phyloP scores from a whole-genome alignment of 2,329 filamentous ascomycete species.

The Penicillium digitatum region DNA sequence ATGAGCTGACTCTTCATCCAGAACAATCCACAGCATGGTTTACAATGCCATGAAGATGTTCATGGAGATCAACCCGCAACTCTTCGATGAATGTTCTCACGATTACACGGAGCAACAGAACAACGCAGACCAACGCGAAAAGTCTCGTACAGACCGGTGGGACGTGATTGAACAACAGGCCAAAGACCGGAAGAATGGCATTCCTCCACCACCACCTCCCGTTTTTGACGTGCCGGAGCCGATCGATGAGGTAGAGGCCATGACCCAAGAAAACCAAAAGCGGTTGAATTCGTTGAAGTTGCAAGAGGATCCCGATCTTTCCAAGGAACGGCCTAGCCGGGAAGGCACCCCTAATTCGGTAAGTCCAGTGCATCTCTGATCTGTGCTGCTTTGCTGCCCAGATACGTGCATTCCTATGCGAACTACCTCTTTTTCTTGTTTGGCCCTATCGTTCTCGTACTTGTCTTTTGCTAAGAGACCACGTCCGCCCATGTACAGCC shows the following conservation, averaged over 20 bases:
- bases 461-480: constrained; percentile 42
- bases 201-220: constrained; percentile 38
- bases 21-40: constrained; percentile 98
- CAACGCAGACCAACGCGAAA: constrained; percentile 78
- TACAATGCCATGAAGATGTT: constrained; percentile 99
- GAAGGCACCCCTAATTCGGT: constrained; percentile 43
- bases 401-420: constrained; percentile 24
- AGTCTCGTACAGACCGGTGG: constrained; percentile 81
- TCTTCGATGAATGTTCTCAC: constrained; percentile 97
- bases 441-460: constrained; percentile 19
- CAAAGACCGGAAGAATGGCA: constrained; percentile 59
- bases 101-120: constrained; percentile 97
- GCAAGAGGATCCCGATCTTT: constrained; percentile 62
- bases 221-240: constrained; percentile 44
- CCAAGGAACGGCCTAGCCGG: constrained; percentile 52
- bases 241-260: constrained; percentile 70
- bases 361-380: constrained; percentile 37
- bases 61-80: constrained; percentile 98
- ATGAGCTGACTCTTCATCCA: constrained; percentile 42
- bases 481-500: constrained; percentile 36
- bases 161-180: constrained; percentile 78
- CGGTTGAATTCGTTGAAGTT: constrained; percentile 85
- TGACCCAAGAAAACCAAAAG: constrained; percentile 78
- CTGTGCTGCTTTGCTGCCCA: constrained; percentile 21
- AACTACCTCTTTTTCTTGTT: constrained; percentile 15